A percentile compares a stretch with the other conserved stretches of the same genome.
phyloP scores from a whole-genome alignment of 2,329 filamentous ascomycete species.

The Penicillium sp. region DNA sequence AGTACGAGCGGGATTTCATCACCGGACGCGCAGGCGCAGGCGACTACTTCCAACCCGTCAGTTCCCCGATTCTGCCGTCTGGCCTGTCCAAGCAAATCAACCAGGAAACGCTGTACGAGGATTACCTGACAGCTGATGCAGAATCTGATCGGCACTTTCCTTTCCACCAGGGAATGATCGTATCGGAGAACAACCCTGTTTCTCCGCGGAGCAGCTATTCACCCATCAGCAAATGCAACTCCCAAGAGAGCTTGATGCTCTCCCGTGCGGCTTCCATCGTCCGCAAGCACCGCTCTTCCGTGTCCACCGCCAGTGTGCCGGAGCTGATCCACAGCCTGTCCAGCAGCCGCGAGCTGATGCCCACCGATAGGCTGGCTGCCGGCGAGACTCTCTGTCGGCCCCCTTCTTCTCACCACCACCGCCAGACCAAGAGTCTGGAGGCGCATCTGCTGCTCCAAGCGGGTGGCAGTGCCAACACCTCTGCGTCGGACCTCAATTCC shows the following conservation, averaged over 20 bases:
- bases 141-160: slow-evolving; percentile 47
- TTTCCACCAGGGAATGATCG: slow-evolving; percentile 41
- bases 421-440: slow-evolving; percentile 37
- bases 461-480: slow-evolving; percentile 25
- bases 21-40: slow-evolving; percentile 16
- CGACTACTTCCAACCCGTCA: slow-evolving; percentile 34
- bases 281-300: slow-evolving; percentile 46
- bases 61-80: slow-evolving; percentile 29
- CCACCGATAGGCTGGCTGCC: slow-evolving; percentile 22
- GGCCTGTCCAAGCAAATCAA: slow-evolving; percentile 31
- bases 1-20: slow-evolving; percentile 27
- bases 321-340: slow-evolving; percentile 42
- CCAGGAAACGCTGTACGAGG: slow-evolving; percentile 37
- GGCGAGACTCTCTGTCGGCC: slow-evolving; percentile 22
- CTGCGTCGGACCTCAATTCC: slow-evolving; percentile 24
- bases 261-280: slow-evolving; percentile 47
- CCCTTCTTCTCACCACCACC: slow-evolving; percentile 33
- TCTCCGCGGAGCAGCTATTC: slow-evolving; percentile 48
- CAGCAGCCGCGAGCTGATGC: slow-evolving; percentile 39
- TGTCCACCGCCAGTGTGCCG: slow-evolving; percentile 45
- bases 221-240: slow-evolving; percentile 54
- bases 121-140: slow-evolving; percentile 43
- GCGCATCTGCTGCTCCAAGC: slow-evolving; percentile 28
- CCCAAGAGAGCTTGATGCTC: slow-evolving; percentile 53
- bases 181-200: slow-evolving; percentile 37